These are phyloP conservation scores for Xylariales sp. DNA, from an alignment of 2,329 filamentous ascomycete species.

Conservation along the genomic window DNA sequence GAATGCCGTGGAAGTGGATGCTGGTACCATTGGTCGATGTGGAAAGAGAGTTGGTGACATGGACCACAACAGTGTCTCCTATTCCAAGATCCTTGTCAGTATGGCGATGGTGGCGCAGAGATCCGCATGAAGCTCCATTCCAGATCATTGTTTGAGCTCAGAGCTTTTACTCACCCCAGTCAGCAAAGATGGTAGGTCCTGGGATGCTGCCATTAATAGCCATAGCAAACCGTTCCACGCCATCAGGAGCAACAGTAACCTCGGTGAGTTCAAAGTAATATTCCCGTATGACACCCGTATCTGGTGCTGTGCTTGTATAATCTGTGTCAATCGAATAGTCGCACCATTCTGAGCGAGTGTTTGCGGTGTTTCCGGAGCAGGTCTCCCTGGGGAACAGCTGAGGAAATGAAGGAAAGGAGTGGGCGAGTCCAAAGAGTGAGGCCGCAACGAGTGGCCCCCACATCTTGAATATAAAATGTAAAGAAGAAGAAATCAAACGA, in stretches of 20 bases:
- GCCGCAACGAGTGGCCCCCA: neutral
- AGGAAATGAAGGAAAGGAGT: neutral
- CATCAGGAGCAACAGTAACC: constrained; percentile 39
- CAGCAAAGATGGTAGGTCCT: constrained; percentile 51
- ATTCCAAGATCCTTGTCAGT: too few relatives aligned
- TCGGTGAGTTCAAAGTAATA: constrained; percentile 40
- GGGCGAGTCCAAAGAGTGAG: neutral
- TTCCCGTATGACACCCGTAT: constrained; percentile 47
- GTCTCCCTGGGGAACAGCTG: neutral
- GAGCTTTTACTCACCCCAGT: constrained; percentile 43
- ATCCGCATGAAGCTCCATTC: neutral
- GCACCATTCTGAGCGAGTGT: constrained; percentile 22
- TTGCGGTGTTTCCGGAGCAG: constrained; percentile 2
- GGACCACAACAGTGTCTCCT: too few relatives aligned
- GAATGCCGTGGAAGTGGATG: too few relatives aligned
- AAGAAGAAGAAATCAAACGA: too few relatives aligned
- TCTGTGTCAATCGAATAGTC: constrained; percentile 40
- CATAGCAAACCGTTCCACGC: constrained; percentile 32
- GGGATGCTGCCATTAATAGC: constrained; percentile 56
- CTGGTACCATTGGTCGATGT: too few relatives aligned
- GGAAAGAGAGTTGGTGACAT: too few relatives aligned
- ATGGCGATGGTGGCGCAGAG: neutral
- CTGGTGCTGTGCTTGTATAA: constrained; percentile 32
- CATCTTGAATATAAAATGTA: neutral
- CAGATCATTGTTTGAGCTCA: too few relatives aligned